Evolutionary conservation across 1,284 basidiomycete genomes (phyloP).

Genomic region (Microbotryum lychnidis-dioicae): DNA sequence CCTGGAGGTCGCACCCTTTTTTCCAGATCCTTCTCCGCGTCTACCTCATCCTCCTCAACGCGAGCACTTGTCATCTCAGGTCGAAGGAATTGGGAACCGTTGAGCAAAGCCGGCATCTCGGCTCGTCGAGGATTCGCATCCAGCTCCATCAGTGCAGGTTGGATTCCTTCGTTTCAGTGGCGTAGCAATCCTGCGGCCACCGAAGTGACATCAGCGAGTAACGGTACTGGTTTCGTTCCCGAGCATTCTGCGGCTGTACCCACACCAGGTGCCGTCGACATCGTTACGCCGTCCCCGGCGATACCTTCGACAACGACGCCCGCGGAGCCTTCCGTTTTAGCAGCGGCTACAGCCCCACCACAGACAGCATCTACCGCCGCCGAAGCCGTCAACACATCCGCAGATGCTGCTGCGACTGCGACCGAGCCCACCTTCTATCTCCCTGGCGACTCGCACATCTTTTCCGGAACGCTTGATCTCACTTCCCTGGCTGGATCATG

Average conservation of each 20-base stretch:
- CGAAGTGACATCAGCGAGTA: too few species aligned
- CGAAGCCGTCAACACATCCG: background rate
- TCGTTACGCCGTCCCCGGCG: background rate
- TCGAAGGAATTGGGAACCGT: too few species aligned
- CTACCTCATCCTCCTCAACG: too few species aligned
- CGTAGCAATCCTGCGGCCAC: background rate
- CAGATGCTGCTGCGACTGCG: background rate
- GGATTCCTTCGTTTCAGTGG: conserved; percentile 9
- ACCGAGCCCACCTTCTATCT: conserved; percentile 3
- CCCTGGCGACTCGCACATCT: conserved; percentile 6
- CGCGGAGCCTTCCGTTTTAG: conserved; percentile 2
- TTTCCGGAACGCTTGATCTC: conserved; percentile 27
- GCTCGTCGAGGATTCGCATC: background rate
- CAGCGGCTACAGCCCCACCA: conserved; percentile 6
- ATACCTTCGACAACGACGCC: background rate
- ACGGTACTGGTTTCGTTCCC: too few species aligned
- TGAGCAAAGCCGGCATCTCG: background rate
- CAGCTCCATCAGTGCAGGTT: background rate
- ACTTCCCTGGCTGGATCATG: conserved; percentile 22
- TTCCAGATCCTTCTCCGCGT: too few species aligned
- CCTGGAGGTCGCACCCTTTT: too few species aligned
- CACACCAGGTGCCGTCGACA: too few species aligned
- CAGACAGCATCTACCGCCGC: background rate
- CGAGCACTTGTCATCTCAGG: too few species aligned
- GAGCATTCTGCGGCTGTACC: too few species aligned